Conservation (phyloP, 805 yeast genomes). For the Blastobotrys robertii region DNA sequence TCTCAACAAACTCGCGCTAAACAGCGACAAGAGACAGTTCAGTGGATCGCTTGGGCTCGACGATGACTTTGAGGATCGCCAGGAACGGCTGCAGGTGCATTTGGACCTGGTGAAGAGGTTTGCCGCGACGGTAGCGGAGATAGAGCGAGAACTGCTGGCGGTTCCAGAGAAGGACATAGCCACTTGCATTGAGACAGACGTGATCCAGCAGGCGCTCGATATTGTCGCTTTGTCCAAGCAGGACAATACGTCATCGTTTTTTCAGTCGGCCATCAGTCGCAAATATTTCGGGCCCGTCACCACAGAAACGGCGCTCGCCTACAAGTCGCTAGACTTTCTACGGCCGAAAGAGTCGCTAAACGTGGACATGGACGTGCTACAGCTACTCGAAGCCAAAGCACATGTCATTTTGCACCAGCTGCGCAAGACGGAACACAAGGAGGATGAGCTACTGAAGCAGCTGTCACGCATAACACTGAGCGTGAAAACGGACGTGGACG, state of each 20-base stretch:
- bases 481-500: too few relatives aligned
- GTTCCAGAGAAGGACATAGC: slow-evolving; percentile 8
- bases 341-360: slow-evolving; percentile 5
- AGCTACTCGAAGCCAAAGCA: background rate
- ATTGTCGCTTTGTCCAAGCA: slow-evolving; percentile 22
- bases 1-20: slow-evolving; percentile 1
- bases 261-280: slow-evolving; percentile 15
- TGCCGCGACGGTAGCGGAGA: slow-evolving; percentile 3
- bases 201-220: slow-evolving; percentile 21
- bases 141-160: slow-evolving; percentile 14
- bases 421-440: too few relatives aligned
- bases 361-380: slow-evolving; percentile 2
- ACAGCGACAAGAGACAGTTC: too few relatives aligned
- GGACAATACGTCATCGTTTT: slow-evolving; percentile 17
- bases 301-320: too few relatives aligned
- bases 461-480: too few relatives aligned
- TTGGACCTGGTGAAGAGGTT: slow-evolving; percentile 8
- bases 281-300: slow-evolving; percentile 2
- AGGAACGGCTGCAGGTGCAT: slow-evolving; percentile 15
- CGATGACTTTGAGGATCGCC: slow-evolving; percentile 4
- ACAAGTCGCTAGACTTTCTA: slow-evolving; percentile 1
- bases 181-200: slow-evolving; percentile 4
- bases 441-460: too few relatives aligned
- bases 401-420: too few relatives aligned
- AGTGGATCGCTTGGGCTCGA: slow-evolving; percentile 1